phyloP scores from a whole-genome alignment of 257 asterid species.

The Solanum lignicaule region DNA sequence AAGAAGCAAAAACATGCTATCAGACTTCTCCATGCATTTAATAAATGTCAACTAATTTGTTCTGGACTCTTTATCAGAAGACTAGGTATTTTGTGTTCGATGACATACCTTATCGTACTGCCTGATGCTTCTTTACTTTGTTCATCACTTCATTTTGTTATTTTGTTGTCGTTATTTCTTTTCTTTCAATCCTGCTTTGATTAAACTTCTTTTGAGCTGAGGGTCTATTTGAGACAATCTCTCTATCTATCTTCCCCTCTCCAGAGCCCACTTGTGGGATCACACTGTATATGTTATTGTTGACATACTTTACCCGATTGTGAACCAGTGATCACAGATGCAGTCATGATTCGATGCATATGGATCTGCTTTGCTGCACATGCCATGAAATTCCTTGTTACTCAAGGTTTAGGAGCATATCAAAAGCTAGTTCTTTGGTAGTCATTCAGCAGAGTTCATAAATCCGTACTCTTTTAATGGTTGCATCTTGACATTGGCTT shows the following conservation, averaged over 20 bases:
- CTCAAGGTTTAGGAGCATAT: constrained; percentile 14
- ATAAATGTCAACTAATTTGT: too few species aligned
- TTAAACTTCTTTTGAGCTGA: neutral
- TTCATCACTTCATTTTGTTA: neutral
- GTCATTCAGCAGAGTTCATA: neutral
- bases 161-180: neutral
- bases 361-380: constrained; percentile 45
- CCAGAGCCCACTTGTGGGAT: neutral
- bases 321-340: constrained; percentile 41
- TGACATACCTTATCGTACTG: neutral
- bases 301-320: neutral
- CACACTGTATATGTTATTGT: neutral
- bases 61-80: neutral
- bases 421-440: constrained; percentile 12
- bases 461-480: neutral
- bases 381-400: constrained; percentile 34
- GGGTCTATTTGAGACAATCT: neutral
- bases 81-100: neutral
- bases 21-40: neutral
- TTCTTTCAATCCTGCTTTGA: neutral
- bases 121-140: neutral
- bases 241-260: neutral
- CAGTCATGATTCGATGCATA: constrained; percentile 44
- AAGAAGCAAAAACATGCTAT: neutral
- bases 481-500: neutral